Base-by-base conservation (phyloP, 2,329 filamentous ascomycete genomes). In the Beauveria varroae region DNA sequence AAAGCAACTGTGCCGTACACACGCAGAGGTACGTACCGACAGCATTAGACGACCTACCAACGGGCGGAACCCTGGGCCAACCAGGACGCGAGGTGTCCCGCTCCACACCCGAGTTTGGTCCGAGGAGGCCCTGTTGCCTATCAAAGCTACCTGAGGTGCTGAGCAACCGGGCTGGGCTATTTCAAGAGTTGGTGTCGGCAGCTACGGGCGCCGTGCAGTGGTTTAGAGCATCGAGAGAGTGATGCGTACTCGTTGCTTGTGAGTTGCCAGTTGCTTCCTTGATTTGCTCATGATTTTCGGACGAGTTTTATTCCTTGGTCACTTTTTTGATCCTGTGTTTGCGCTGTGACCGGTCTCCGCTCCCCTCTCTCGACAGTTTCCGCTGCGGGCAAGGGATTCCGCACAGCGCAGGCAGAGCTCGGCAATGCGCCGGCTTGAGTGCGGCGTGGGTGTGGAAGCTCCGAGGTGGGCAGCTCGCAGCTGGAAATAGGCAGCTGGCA, bases 361-460 rank as follows among this genome's bases (percentile, higher is more conserved):
- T 34, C 46, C 28, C 44, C 55, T 57, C 30, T 10, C 24, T 40
- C 10, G 22, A 10, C 10, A 22, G 30, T 28, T 47, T 57, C 55
- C 55, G 43, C 55, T 44, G 53, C 54, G 43, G 20, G n/a, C 28
- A 28, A 30, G 20, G n/a, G 51, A 46, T 53, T 47, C 57, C 49
- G 26, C 49, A 18, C 41, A 14, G 24, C 49, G 24, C 40, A 41
- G 14, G 22, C n/a, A 50, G 28, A 54, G 51, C 59, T 61, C 59
- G 59, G 59, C 22, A 61, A 55, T 61, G 59, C 59, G 52, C 51
- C 59, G 59, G 57, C 47, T 53, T 43, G 43, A 51, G 40, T 40
- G 40, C 57, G 47, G 51, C 20, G 30, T 51, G 49, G 22, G 57
- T 24, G 49, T 51, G 44, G 46, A 30, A 59, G 49, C 59, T 61